Evolutionary conservation across 2,329 filamentous ascomycete species (phyloP).

Genomic region (Fusarium falciforme): DNA sequence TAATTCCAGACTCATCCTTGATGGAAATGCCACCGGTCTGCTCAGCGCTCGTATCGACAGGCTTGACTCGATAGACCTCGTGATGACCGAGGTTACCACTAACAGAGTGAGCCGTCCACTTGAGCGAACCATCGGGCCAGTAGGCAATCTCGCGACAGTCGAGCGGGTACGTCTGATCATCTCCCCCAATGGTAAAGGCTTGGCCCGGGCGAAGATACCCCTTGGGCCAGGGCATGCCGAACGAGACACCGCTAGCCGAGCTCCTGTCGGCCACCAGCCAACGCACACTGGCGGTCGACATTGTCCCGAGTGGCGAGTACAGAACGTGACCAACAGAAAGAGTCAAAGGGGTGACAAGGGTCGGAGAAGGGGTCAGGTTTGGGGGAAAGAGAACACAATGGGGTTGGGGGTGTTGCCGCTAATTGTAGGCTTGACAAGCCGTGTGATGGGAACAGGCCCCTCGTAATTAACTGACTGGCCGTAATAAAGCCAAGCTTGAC

Average conservation of each 20-base stretch:
- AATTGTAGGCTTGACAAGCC: background rate
- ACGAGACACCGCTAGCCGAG: slow-evolving; percentile 22
- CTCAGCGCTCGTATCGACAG: background rate
- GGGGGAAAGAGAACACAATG: background rate
- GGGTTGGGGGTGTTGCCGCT: background rate
- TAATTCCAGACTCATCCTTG: background rate
- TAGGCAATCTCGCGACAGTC: slow-evolving; percentile 32
- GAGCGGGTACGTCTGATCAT: slow-evolving; percentile 5
- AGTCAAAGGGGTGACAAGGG: background rate
- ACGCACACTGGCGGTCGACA: slow-evolving; percentile 15
- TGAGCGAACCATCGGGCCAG: slow-evolving; percentile 70
- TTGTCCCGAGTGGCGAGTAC: background rate
- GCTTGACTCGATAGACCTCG: slow-evolving; percentile 54
- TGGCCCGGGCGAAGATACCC: slow-evolving; percentile 24
- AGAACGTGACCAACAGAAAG: background rate
- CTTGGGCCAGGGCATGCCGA: slow-evolving; percentile 34
- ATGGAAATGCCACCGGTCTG: background rate
- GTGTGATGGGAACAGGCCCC: background rate
- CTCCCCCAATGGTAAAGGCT: slow-evolving; percentile 17
- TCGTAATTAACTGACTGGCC: background rate
- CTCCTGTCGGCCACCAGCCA: slow-evolving; percentile 14
- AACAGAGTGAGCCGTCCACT: slow-evolving; percentile 70
- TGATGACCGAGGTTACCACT: slow-evolving; percentile 52
- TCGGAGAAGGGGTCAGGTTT: background rate
- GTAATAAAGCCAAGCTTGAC: background rate